A percentile compares a stretch with the other conserved stretches of the same genome.
Conservation (phyloP, 208 protist species). For the Leishmania turanica region DNA sequence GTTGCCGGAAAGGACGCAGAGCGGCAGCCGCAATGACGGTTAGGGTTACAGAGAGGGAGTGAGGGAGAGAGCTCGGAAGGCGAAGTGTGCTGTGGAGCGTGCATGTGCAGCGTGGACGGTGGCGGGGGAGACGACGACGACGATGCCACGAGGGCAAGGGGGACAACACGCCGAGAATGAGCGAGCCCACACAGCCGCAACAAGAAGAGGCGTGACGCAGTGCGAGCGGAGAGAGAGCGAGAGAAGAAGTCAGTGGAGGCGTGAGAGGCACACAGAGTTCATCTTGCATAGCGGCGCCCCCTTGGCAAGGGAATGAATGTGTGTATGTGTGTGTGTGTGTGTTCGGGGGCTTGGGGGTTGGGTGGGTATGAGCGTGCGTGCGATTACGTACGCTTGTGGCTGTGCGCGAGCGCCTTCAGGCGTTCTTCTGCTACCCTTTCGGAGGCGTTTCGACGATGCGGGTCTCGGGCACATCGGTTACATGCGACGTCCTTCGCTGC, state of each 20-base stretch:
- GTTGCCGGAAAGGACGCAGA: too few relatives aligned
- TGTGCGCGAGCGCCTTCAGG: background rate
- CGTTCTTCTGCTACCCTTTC: background rate
- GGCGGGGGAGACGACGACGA: too few relatives aligned
- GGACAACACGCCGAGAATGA: too few relatives aligned
- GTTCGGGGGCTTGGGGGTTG: background rate
- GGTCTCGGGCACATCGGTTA: background rate
- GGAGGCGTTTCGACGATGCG: background rate
- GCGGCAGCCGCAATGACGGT: too few relatives aligned
- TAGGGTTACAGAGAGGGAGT: too few relatives aligned
- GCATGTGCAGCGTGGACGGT: background rate
- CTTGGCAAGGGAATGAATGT: conserved; percentile 1
- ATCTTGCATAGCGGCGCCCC: background rate
- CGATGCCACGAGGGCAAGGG: too few relatives aligned
- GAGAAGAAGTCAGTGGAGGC: background rate
- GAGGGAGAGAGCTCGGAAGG: background rate
- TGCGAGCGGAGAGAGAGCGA: background rate
- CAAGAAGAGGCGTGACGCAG: too few relatives aligned
- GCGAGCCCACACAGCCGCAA: too few relatives aligned
- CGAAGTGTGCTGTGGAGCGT: background rate
- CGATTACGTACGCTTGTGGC: background rate
- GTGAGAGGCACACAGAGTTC: background rate
- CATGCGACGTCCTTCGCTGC: too few relatives aligned
- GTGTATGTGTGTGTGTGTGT: background rate
- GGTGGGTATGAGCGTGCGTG: too few relatives aligned